Evolutionary conservation across 129 eudicot species (phyloP), one percentile per base, ranked within the genome.

Genomic region (Glebionis coronaria): DNA sequence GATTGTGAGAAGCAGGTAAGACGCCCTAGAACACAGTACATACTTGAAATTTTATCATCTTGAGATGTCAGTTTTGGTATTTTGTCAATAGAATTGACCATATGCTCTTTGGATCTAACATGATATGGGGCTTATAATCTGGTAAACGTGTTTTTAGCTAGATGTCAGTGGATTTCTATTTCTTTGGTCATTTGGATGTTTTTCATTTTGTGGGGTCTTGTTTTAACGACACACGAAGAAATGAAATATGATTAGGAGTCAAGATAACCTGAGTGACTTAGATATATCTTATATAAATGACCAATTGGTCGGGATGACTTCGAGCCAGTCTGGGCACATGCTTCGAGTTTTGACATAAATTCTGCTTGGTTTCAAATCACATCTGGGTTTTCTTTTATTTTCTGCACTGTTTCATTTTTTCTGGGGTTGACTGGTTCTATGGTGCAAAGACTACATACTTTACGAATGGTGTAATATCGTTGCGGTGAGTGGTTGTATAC

Each of bases 1-100:
- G 50, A 29, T 47, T 1, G 63, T 56, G 20, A 42, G 64, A 68
- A 55, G 51, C 73, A 68, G 73, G 73, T 68, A 54, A 35, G 40
- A 40, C 12, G 56, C 12, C 40, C 12, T 51, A 29, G 16, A 50
- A 51, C 49, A 28, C 60, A 49, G 10, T 9, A 50, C 31, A 50
- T 50, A 49, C 6, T 67, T 19, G 29, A 13, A 9, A 11, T 68
- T 38, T 31, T 12, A 72, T 52, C 64, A 73, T 54, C 50, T 73
- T 38, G 72, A 64, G 78, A 65, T 64, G 78, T 31, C 14, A 19
- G 52, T 4, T 50, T 1, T 38, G 47, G 38, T 44, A 35, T 4
- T 28, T 10, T 31, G 44, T 53, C 50, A 19, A 31, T 13, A 67
- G 72, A 31, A 29, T 54, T 68, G 23, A 38, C 23, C 73, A 18